Percentiles rank a stretch among this genome's conserved stretches.
Conservation (phyloP, 2,329 filamentous ascomycete genomes). For the Stromatinia cepivora region DNA sequence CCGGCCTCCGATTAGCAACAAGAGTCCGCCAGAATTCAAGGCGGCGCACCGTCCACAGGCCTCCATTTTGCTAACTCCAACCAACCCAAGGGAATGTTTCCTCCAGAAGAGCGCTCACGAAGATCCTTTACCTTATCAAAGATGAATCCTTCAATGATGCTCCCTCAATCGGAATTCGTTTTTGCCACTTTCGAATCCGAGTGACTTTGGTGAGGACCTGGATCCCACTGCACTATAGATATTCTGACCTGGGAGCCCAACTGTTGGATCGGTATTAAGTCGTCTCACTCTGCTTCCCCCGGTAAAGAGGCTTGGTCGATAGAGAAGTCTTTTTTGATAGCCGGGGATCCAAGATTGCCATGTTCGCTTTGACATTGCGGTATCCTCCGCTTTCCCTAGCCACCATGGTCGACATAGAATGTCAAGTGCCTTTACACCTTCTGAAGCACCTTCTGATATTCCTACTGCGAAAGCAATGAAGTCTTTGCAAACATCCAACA, state of each 20-base stretch:
- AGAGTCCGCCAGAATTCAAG: constrained; percentile 26
- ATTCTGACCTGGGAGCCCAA: background rate
- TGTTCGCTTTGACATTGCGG: background rate
- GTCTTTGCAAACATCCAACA: no score
- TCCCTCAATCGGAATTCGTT: background rate
- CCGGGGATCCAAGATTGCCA: background rate
- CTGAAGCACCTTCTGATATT: no score
- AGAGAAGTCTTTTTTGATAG: background rate
- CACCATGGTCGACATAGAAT: no score
- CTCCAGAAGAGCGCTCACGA: background rate
- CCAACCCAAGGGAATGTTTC: background rate
- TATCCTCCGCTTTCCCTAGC: no score
- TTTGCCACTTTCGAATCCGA: background rate
- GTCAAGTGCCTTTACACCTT: no score
- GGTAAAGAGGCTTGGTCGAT: background rate
- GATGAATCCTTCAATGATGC: background rate
- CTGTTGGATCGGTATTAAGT: background rate
- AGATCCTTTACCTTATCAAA: background rate
- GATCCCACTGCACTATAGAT: background rate
- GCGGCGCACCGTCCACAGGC: background rate
- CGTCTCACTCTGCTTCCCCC: background rate
- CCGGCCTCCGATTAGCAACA: constrained; percentile 26
- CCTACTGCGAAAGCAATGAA: no score
- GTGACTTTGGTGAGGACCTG: background rate
- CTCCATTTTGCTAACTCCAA: background rate